These are phyloP conservation scores for Oryza rufipogon DNA, from an alignment of 176 grass and related monocot genomes.

Conservation along the genomic window DNA sequence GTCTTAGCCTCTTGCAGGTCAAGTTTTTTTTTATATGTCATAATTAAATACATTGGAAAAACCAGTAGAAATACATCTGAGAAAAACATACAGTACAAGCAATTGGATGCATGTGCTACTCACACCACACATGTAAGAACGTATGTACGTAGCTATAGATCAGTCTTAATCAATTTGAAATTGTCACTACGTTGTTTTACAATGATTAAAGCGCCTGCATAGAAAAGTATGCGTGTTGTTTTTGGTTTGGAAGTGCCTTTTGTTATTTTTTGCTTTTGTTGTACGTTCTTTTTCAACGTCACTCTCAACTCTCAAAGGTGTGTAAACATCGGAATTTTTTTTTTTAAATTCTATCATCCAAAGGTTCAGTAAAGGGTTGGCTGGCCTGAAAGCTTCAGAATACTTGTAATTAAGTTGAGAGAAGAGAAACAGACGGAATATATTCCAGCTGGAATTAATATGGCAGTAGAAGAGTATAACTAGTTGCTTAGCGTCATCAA, in stretches of 20 bases:
- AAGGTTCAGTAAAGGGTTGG: neutral
- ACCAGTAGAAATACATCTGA: neutral
- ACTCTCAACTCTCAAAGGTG: conserved; percentile 3
- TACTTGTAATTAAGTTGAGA: neutral
- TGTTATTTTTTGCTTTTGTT: neutral
- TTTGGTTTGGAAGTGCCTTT: neutral
- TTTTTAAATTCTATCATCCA: conserved; percentile 5
- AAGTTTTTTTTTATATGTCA: too few relatives aligned
- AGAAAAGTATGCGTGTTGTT: conserved; percentile 11
- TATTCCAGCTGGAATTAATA: neutral
- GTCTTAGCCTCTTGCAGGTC: too few relatives aligned
- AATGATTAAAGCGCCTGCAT: conserved; percentile 17
- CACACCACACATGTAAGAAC: too few relatives aligned
- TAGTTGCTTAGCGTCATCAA: too few relatives aligned
- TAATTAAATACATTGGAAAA: neutral
- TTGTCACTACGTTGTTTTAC: neutral
- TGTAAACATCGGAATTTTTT: conserved; percentile 12
- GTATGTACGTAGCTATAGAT: too few relatives aligned
- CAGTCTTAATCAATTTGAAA: neutral
- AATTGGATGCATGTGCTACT: neutral
- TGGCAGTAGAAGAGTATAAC: too few relatives aligned
- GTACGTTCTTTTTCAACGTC: neutral
- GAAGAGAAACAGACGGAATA: neutral
- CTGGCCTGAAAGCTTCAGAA: neutral
- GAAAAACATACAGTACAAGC: too few relatives aligned